A percentile compares a stretch with the other conserved stretches of the same genome.
phyloP scores from a whole-genome alignment of 306 rosid genomes.

The Acacia confusa region DNA sequence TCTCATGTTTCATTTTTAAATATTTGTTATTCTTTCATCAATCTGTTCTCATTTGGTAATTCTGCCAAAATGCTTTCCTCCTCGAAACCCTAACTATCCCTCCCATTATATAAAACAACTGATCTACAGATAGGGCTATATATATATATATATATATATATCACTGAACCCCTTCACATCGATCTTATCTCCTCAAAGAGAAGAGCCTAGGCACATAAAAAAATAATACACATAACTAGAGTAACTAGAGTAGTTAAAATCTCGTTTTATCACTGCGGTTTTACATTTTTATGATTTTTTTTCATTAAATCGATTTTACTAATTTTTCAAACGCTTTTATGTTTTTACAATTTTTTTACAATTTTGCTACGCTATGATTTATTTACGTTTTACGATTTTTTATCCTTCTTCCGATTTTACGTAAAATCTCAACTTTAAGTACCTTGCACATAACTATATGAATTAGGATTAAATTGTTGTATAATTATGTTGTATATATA shows the following conservation, averaged over 20 bases:
- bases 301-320: too few species aligned
- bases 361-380: too few species aligned
- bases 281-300: too few species aligned
- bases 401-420: too few species aligned
- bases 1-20: not conserved
- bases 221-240: too few species aligned
- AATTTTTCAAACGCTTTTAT: too few species aligned
- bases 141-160: too few species aligned
- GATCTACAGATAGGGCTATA: not conserved
- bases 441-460: not conserved
- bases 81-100: not conserved
- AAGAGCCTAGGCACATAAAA: not conserved
- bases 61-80: not conserved
- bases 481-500: not conserved
- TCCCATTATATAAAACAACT: not conserved
- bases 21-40: not conserved
- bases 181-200: not conserved
- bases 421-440: too few species aligned
- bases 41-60: not conserved
- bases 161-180: not conserved
- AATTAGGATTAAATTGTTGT: not conserved
- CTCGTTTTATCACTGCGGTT: too few species aligned
- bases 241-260: too few species aligned
- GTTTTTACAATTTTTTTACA: too few species aligned
- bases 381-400: too few species aligned